Base-by-base conservation (phyloP, 2,329 filamentous ascomycete genomes). In the Bipolaris cookei region DNA sequence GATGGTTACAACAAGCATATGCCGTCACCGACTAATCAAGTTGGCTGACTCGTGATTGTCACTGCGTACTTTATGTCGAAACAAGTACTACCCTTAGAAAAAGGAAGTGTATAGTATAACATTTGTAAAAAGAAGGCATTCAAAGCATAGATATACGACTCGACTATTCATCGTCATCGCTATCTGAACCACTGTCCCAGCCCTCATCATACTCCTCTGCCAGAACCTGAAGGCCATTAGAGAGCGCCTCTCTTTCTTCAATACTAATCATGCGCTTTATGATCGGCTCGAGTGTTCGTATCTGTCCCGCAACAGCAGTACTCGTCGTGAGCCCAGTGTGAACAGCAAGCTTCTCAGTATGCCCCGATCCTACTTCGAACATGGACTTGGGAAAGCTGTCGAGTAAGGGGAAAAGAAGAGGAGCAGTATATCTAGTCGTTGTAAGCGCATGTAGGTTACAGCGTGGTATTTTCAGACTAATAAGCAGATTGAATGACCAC, bases 161-260 rank as follows among this genome's bases (percentile, higher is more conserved):
- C 50, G 23, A 45, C 63, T 64, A 80, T 45, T 91, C 88, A 56
- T 91, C 87, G 18, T 86, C 88, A 7, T 87, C 83, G 65, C 91
- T 90, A 41, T 75, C 73, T 30, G 62, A 56, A 37, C 88, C 91
- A 68, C 89, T 92, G 11, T 87, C 88, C 90, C 91, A 97, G 1
- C 92, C 92, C 59, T 95, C 91, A 65, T 91, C 88, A 74, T 97
- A 98, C 58, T 90, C 90, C 70, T 97, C 93, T 1, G 90, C 89
- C 68, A 98, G 88, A 58, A 90, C 89, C 21, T 90, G 87, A 37
- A 99, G 81, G 11, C 90, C 88, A 70, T 96, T 95, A 43, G 87
- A 86, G n/a, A 98, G 81, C 2, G 82, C 82, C 77, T 99, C 95
- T 39, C 94, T 84, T 70, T 98, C 93, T 58, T 96, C 91, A 3